Percentiles rank a stretch among this genome's conserved stretches.
These are phyloP conservation scores for Suhomyces chickasaworum DNA, from an alignment of 1,139 yeast genomes.

Conservation along the genomic window DNA sequence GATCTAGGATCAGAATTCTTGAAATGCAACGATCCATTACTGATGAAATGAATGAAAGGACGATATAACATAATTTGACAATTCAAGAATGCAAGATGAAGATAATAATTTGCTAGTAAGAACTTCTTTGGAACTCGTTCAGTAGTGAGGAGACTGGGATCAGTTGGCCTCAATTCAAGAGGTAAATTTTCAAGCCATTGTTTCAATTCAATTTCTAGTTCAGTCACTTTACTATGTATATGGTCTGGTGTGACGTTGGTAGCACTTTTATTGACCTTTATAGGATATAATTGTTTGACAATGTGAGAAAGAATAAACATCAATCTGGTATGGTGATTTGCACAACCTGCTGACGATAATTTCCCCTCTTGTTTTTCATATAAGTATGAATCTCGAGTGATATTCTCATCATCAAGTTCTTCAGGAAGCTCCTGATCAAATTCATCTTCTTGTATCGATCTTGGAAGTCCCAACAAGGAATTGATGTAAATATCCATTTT, in stretches of 20 bases:
- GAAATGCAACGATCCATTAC: constrained; percentile 50
- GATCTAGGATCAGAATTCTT: constrained; percentile 46
- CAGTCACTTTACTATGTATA: constrained; percentile 66
- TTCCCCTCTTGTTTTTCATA: constrained; percentile 42
- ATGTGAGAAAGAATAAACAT: constrained; percentile 51
- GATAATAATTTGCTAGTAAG: constrained; percentile 70
- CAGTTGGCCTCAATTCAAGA: constrained; percentile 70
- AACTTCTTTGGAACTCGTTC: constrained; percentile 60
- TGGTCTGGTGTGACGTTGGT: constrained; percentile 33
- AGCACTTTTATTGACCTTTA: constrained; percentile 31
- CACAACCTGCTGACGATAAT: constrained; percentile 75
- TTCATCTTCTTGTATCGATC: constrained; percentile 74
- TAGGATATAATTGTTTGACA: constrained; percentile 47
- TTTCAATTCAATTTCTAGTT: constrained; percentile 70
- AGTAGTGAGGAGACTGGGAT: constrained; percentile 40
- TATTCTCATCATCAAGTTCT: constrained; percentile 85
- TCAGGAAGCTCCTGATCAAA: constrained; percentile 87
- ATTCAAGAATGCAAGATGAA: constrained; percentile 79
- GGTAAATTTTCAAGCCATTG: constrained; percentile 79
- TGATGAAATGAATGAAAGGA: constrained; percentile 85
- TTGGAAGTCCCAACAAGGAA: constrained; percentile 85
- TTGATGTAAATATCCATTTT: constrained; percentile 91
- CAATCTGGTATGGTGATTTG: constrained; percentile 81
- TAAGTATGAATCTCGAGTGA: constrained; percentile 63
- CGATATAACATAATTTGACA: constrained; percentile 85